A percentile compares a stretch with the other conserved stretches of the same genome.
These are phyloP conservation scores for Panaeolus papilionaceus DNA, from an alignment of 768 basidiomycete genomes.

Conservation along the genomic window DNA sequence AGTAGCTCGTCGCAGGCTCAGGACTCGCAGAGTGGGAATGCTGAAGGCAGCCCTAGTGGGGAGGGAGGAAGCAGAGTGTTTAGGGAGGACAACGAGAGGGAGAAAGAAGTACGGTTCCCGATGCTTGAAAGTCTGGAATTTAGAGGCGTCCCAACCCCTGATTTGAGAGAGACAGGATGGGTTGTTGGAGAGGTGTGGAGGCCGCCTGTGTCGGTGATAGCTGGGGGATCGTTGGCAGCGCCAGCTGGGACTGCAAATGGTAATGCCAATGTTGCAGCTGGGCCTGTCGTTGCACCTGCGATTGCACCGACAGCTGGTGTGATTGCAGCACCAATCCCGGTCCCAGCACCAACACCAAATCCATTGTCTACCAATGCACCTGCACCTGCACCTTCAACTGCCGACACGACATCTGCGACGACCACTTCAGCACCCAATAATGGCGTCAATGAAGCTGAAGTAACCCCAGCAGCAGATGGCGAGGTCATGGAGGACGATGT, in stretches of 20 bases:
- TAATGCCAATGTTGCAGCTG: neutral
- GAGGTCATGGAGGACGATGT: too few species aligned
- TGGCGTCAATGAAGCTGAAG: too few species aligned
- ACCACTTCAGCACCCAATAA: neutral
- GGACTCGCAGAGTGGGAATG: neutral
- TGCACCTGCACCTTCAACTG: neutral
- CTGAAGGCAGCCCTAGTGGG: neutral
- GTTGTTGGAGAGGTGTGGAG: slow-evolving; percentile 1
- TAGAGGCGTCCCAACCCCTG: neutral
- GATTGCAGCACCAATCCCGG: neutral
- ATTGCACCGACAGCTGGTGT: neutral
- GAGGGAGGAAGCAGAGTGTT: neutral
- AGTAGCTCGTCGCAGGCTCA: neutral
- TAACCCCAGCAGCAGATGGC: too few species aligned
- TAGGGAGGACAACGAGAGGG: neutral
- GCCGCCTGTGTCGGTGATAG: neutral
- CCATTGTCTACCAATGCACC: neutral
- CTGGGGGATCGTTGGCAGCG: neutral
- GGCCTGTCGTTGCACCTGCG: neutral
- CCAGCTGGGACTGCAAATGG: neutral
- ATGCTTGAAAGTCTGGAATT: neutral
- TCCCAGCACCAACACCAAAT: neutral
- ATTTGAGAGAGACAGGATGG: slow-evolving; percentile 3
- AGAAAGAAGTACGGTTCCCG: neutral
- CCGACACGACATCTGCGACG: neutral